Conservation (phyloP, 441 rosid species). For the Populus hybrid region DNA sequence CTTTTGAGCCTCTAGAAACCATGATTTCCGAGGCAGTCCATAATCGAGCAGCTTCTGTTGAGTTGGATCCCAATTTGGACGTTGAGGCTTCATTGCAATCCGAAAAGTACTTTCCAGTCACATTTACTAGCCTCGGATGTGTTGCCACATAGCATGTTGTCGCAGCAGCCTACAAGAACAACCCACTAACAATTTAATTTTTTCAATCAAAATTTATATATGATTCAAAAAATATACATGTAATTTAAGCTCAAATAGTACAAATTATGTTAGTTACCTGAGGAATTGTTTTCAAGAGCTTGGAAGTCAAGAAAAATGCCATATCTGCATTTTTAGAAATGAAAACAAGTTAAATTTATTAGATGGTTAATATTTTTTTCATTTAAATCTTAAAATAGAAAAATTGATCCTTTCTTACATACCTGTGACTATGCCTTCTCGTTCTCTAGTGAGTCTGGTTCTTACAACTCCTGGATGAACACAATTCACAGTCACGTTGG, state of each 20-base stretch:
- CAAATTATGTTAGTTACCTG: slow-evolving; percentile 45
- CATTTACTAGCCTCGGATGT: slow-evolving; percentile 46
- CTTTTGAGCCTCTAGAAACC: slow-evolving; percentile 57
- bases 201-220: neutral
- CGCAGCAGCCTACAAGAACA: slow-evolving; percentile 63
- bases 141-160: slow-evolving; percentile 81
- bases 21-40: slow-evolving; percentile 79
- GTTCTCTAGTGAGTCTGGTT: slow-evolving; percentile 84
- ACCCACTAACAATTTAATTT: neutral
- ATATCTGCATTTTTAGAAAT: slow-evolving; percentile 48
- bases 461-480: slow-evolving; percentile 93
- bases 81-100: slow-evolving; percentile 78
- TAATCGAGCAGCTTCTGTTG: slow-evolving; percentile 61
- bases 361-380: neutral
- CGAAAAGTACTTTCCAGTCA: slow-evolving; percentile 69
- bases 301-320: slow-evolving; percentile 76
- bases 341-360: neutral
- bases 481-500: slow-evolving; percentile 79
- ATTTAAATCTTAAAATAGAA: neutral
- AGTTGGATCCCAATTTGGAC: slow-evolving; percentile 66
- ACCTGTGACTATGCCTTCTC: slow-evolving; percentile 87
- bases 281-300: slow-evolving; percentile 79
- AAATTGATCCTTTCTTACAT: neutral
- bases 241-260: neutral
- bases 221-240: neutral